Evolutionary conservation across 2,329 filamentous ascomycete species (phyloP), one percentile per base, ranked within the genome.

Genomic region (Neopestalotiopsis rosae): DNA sequence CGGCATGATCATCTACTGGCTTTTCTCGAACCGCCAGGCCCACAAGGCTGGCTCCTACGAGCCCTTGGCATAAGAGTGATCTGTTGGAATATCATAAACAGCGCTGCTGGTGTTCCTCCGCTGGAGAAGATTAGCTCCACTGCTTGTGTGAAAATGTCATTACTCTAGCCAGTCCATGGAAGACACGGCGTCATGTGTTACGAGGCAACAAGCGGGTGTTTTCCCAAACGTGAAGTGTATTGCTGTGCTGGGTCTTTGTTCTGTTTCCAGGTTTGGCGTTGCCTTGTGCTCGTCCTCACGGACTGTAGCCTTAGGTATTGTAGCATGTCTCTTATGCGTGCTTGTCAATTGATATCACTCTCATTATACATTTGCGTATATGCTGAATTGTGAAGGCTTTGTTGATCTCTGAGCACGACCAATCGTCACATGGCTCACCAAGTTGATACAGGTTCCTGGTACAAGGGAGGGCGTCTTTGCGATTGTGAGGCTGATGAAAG

Each of bases 1-100:
- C 72, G 89, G 89, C 69, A 82, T 90, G 78, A 78, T 90, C 74
- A 79, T 90, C 78, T 91, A 91, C 80, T 91, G 83, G 76, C 79
- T 91, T 66, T 90, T 91, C 80, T 90, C 88, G 61, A 88, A 91
- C 80, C 87, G 89, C 65, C 80, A 82, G 58, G 81, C 84, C 34
- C 88, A 90, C 77, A 87, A 85, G 76, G 81, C 81, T 49, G 78
- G 81, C 10, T 84, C 84, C n/a, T 90, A 90, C 74, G 88, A 90
- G 79, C 78, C 86, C 34, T 79, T 88, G 65, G 73, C 74, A 57
- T 78, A 72, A 28, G 58, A 62, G 17, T 59, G 57, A 13, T n/a
- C 13, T 14, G 57, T 6, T 2, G 30, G 57, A 59, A 12, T 30
- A 4, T 12, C 30, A 10, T 10, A 30, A n/a, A 30, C 14, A 12